Percentiles rank a stretch among this genome's conserved stretches.
Conservation (phyloP, 2,329 filamentous ascomycete species). For the Cercospora nicotianae region DNA sequence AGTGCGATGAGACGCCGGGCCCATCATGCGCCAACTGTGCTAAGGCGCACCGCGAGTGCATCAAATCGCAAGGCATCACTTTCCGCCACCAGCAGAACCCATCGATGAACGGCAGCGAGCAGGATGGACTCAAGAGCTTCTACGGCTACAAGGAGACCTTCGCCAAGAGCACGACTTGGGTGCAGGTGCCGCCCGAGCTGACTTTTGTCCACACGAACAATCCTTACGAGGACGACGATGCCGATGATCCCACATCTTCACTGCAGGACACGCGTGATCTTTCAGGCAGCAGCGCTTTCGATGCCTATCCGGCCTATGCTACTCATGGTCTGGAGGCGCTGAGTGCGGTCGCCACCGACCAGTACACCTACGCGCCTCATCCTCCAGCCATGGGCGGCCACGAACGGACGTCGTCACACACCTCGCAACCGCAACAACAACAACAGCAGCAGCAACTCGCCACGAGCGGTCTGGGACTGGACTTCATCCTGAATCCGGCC, state of each 20-base stretch:
- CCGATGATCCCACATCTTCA: conserved; percentile 11
- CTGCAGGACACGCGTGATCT: not conserved
- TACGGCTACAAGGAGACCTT: conserved; percentile 69
- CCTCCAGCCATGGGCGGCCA: conserved; percentile 33
- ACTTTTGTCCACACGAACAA: conserved; percentile 64
- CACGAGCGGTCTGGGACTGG: conserved; percentile 47
- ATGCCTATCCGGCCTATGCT: conserved; percentile 30
- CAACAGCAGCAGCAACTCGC: conserved; percentile 19
- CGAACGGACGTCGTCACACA: conserved; percentile 20
- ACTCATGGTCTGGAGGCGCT: conserved; percentile 57
- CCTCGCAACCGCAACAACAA: conserved; percentile 26
- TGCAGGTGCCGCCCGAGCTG: conserved; percentile 61
- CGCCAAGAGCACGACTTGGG: conserved; percentile 60
- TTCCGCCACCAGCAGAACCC: conserved; percentile 70
- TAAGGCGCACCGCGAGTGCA: conserved; percentile 61
- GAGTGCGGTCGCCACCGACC: conserved; percentile 53
- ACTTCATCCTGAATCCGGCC: conserved; percentile 57
- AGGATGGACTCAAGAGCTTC: conserved; percentile 56
- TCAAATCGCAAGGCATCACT: conserved; percentile 62
- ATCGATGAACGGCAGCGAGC: conserved; percentile 60
- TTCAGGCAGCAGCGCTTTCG: conserved; percentile 6
- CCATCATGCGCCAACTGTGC: conserved; percentile 62
- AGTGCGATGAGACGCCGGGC: conserved; percentile 61
- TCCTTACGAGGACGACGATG: conserved; percentile 55
- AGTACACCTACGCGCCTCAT: conserved; percentile 41